phyloP scores from a whole-genome alignment of 1,284 basidiomycete genomes.

The Singerocomus inundabilis region DNA sequence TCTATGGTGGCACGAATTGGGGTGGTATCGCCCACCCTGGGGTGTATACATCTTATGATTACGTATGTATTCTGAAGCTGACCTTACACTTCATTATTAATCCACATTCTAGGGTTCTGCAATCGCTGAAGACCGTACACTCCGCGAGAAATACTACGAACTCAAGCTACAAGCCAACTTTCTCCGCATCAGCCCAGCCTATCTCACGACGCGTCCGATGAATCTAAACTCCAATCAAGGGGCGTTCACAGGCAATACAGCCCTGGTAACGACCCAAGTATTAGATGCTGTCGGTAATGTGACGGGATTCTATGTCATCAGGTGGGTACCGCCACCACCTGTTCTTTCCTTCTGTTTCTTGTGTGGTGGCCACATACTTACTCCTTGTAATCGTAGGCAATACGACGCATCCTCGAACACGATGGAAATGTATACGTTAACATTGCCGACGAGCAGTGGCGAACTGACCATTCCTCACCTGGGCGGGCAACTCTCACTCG shows the following conservation, averaged over 20 bases:
- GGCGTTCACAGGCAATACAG: slow-evolving; percentile 44
- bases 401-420: slow-evolving; percentile 10
- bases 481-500: slow-evolving; percentile 41
- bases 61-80: slow-evolving; percentile 31
- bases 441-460: slow-evolving; percentile 44
- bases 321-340: slow-evolving; percentile 27
- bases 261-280: slow-evolving; percentile 46
- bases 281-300: slow-evolving; percentile 45
- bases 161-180: slow-evolving; percentile 49
- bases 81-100: neutral
- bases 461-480: slow-evolving; percentile 40
- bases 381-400: slow-evolving; percentile 11
- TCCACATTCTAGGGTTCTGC: slow-evolving; percentile 39
- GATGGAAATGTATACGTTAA: slow-evolving; percentile 27
- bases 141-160: slow-evolving; percentile 52
- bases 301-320: slow-evolving; percentile 47
- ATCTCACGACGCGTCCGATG: slow-evolving; percentile 43
- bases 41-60: slow-evolving; percentile 51
- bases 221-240: slow-evolving; percentile 41
- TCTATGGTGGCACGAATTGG: slow-evolving; percentile 52
- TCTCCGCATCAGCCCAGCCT: slow-evolving; percentile 46
- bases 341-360: neutral
- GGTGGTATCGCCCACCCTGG: slow-evolving; percentile 47
- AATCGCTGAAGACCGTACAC: slow-evolving; percentile 47
- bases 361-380: slow-evolving; percentile 2